phyloP scores from a whole-genome alignment of 2,329 filamentous ascomycete genomes.

The Talaromyces sp. region DNA sequence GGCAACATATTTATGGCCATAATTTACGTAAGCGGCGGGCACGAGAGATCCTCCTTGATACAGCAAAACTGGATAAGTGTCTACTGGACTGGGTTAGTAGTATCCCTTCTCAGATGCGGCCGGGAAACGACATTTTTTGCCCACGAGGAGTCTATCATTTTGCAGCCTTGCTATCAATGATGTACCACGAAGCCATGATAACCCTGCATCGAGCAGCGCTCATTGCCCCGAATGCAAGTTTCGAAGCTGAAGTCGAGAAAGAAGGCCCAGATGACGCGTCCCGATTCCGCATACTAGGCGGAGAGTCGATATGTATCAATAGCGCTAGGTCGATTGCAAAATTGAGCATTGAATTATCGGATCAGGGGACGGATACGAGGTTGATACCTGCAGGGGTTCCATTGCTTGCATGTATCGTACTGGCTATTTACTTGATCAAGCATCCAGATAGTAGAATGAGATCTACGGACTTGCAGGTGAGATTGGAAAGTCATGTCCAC shows the following conservation, averaged over 20 bases:
- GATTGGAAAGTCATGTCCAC: neutral
- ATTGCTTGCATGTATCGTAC: constrained; percentile 13
- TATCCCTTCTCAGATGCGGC: constrained; percentile 13
- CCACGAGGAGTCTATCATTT: constrained; percentile 5
- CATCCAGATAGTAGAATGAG: constrained; percentile 13
- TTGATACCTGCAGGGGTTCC: constrained; percentile 11
- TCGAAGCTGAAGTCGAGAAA: constrained; percentile 12
- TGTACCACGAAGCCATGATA: constrained; percentile 15
- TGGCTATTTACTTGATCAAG: constrained; percentile 15
- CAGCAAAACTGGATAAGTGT: constrained; percentile 11
- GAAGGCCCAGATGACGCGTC: constrained; percentile 13
- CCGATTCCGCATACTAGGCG: constrained; percentile 12
- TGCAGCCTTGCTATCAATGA: constrained; percentile 10
- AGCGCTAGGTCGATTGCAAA: constrained; percentile 12
- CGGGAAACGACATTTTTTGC: constrained; percentile 11
- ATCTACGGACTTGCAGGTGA: constrained; percentile 6
- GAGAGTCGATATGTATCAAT: constrained; percentile 12
- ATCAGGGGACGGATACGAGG: constrained; percentile 7
- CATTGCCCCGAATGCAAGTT: constrained; percentile 9
- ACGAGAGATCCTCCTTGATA: constrained; percentile 11
- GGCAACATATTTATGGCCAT: constrained; percentile 14
- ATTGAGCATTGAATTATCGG: constrained; percentile 11
- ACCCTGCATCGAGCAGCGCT: constrained; percentile 11
- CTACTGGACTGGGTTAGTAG: constrained; percentile 12
- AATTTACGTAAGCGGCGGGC: constrained; percentile 10